phyloP scores from a whole-genome alignment of 768 basidiomycete genomes.

The Astraeus odoratus region DNA sequence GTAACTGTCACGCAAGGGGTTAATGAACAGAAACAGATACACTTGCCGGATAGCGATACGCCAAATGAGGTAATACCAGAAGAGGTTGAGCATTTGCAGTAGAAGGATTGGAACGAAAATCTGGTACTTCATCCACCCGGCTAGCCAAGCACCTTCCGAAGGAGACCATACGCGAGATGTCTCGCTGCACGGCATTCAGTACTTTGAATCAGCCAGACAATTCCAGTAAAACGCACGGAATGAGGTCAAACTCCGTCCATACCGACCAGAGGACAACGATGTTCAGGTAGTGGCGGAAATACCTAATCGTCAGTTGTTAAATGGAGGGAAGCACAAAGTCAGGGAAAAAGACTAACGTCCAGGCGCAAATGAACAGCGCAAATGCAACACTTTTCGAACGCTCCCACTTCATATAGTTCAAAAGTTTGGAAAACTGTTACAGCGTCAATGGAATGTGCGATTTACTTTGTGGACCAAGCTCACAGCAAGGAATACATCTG shows the following conservation, averaged over 20 bases:
- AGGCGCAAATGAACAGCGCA: slow-evolving; percentile 56
- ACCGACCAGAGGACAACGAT: slow-evolving; percentile 82
- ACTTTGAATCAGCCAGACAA: slow-evolving; percentile 2
- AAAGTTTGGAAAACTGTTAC: slow-evolving; percentile 67
- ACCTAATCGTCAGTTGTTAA: slow-evolving; percentile 38
- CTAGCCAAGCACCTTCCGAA: slow-evolving; percentile 60
- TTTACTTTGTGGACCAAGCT: slow-evolving; percentile 19
- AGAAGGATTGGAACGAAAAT: slow-evolving; percentile 69
- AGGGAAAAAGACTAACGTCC: slow-evolving; percentile 60
- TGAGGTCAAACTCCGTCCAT: slow-evolving; percentile 66
- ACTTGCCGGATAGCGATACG: slow-evolving; percentile 70
- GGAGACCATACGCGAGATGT: slow-evolving; percentile 51
- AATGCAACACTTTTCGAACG: slow-evolving; percentile 58
- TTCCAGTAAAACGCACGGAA: slow-evolving; percentile 50
- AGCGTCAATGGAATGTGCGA: not conserved
- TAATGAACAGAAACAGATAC: not conserved
- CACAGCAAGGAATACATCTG: slow-evolving; percentile 83
- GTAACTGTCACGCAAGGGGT: slow-evolving; percentile 6
- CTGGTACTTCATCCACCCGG: slow-evolving; percentile 75
- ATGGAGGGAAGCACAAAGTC: not conserved
- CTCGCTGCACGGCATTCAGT: slow-evolving; percentile 33
- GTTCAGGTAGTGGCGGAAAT: slow-evolving; percentile 92
- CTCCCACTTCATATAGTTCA: slow-evolving; percentile 79
- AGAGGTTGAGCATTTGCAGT: slow-evolving; percentile 80
- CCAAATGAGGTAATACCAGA: slow-evolving; percentile 87